These are phyloP conservation scores for Aphanomyces cochlioides DNA, from an alignment of 352 stramenopile species.

Conservation along the genomic window DNA sequence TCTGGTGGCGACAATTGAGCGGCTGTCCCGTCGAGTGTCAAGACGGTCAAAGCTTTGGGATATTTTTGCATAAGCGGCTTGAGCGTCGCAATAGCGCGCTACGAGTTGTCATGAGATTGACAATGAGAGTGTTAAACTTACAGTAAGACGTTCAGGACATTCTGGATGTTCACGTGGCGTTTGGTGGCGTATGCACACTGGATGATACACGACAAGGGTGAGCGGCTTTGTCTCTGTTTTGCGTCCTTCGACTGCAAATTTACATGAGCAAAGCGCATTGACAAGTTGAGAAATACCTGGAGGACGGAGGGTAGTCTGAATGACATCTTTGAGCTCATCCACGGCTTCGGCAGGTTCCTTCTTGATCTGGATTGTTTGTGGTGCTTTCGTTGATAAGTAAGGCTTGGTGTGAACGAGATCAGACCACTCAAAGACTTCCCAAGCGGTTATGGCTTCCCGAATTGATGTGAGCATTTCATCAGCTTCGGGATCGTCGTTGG, in stretches of 20 bases:
- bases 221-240: constrained; percentile 36
- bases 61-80: constrained; percentile 59
- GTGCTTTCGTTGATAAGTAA: background rate
- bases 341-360: constrained; percentile 44
- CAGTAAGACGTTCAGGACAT: constrained; percentile 74
- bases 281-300: constrained; percentile 36
- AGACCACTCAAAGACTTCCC: constrained; percentile 27
- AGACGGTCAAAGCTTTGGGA: constrained; percentile 61
- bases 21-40: constrained; percentile 58
- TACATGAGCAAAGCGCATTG: no score
- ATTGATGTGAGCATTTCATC: constrained; percentile 15
- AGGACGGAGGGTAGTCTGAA: constrained; percentile 45
- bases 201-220: constrained; percentile 78
- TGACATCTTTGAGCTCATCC: constrained; percentile 70
- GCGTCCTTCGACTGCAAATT: no score
- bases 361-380: constrained; percentile 34
- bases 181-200: constrained; percentile 79
- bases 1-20: constrained; percentile 71
- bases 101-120: background rate
- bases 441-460: background rate
- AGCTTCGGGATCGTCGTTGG: background rate
- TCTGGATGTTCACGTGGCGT: constrained; percentile 79
- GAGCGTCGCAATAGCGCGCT: constrained; percentile 72
- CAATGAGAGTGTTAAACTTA: constrained; percentile 38
- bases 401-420: constrained; percentile 4